Conservation (phyloP, 148 eudicot species). For the Cornus florida region DNA sequence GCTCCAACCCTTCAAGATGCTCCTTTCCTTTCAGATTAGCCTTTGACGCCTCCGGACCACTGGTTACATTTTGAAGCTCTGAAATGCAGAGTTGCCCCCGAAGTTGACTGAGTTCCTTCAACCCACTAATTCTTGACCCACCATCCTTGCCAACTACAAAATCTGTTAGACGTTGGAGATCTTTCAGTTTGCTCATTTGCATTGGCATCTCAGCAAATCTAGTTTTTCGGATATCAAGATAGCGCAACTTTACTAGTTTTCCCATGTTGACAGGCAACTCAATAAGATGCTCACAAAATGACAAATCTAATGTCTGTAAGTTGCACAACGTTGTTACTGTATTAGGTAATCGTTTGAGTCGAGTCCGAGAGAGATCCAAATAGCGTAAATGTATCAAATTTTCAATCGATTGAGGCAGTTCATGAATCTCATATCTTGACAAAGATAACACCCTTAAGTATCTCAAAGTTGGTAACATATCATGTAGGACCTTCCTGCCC, state of each 20-base stretch:
- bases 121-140: not conserved
- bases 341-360: not conserved
- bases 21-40: conserved; percentile 8
- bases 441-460: conserved; percentile 5
- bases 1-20: not conserved
- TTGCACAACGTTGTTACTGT: not conserved
- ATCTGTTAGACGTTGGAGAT: not conserved
- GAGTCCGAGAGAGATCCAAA: not conserved
- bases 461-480: not conserved
- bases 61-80: too few relatives aligned
- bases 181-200: not conserved
- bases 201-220: conserved; percentile 6
- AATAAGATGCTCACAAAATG: not conserved
- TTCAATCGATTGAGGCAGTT: not conserved
- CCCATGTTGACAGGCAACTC: not conserved
- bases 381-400: not conserved
- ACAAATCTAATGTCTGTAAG: conserved; percentile 4
- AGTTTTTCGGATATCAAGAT: conserved; percentile 7
- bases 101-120: too few relatives aligned
- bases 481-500: not conserved
- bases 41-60: not conserved
- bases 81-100: too few relatives aligned
- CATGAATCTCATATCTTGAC: not conserved
- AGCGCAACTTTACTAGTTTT: not conserved
- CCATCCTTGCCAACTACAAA: too few relatives aligned